Conservation (phyloP, 768 basidiomycete genomes). For the Lyophyllum atratum region DNA sequence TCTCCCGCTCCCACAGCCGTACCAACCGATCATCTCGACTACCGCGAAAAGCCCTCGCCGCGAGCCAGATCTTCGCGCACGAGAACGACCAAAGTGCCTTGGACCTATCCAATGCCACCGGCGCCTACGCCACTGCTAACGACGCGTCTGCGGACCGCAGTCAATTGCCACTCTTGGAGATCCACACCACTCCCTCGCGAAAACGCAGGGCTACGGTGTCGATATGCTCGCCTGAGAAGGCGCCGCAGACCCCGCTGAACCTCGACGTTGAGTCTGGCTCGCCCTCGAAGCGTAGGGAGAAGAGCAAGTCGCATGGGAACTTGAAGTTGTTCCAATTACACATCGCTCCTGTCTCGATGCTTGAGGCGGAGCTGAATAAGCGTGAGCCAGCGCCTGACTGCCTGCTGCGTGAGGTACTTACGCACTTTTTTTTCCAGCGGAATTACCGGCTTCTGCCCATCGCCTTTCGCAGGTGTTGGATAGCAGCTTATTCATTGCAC, state of each 20-base stretch:
- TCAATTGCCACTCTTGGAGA: constrained; percentile 33
- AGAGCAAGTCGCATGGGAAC: constrained; percentile 67
- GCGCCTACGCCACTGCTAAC: constrained; percentile 30
- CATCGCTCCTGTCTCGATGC: constrained; percentile 64
- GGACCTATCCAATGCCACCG: constrained; percentile 36
- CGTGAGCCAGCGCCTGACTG: constrained; percentile 40
- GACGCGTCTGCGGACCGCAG: constrained; percentile 23
- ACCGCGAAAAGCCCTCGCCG: constrained; percentile 64
- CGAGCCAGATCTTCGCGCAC: constrained; percentile 69
- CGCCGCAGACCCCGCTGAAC: constrained; percentile 19
- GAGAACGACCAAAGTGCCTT: constrained; percentile 38
- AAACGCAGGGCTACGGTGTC: constrained; percentile 69
- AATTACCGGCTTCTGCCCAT: constrained; percentile 44
- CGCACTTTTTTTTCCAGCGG: constrained; percentile 27
- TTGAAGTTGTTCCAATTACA: constrained; percentile 62
- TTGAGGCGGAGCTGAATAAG: constrained; percentile 66
- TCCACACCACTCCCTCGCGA: constrained; percentile 46
- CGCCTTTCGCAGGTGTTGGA: constrained; percentile 71
- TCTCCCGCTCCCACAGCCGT: constrained; percentile 46
- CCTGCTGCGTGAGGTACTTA: neutral
- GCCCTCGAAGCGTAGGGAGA: constrained; percentile 66
- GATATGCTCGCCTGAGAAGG: constrained; percentile 55
- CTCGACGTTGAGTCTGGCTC: constrained; percentile 43
- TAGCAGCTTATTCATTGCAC: constrained; percentile 65
- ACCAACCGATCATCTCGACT: constrained; percentile 52